Evolutionary conservation across 2,329 filamentous ascomycete genomes (phyloP).

Genomic region (Verticillium isaacii): DNA sequence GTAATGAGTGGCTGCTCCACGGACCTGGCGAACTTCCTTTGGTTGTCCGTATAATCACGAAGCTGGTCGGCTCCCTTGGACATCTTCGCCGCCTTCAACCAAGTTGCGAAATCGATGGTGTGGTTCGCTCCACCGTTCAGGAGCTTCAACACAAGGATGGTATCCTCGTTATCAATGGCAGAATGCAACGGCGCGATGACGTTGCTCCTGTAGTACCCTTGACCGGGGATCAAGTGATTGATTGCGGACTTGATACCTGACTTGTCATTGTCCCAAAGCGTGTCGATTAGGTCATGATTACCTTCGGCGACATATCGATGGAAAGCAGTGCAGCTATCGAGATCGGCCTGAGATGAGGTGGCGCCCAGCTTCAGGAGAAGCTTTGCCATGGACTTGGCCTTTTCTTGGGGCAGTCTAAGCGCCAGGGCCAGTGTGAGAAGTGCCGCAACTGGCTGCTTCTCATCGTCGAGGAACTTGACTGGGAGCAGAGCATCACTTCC

Average conservation of each 20-base stretch:
- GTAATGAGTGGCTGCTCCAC: conserved; percentile 62
- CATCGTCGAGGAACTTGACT: conserved; percentile 56
- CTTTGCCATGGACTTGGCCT: conserved; percentile 60
- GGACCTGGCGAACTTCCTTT: conserved; percentile 37
- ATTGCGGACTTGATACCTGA: conserved; percentile 58
- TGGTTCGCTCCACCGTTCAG: conserved; percentile 58
- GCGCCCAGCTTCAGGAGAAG: conserved; percentile 67
- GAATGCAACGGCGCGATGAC: conserved; percentile 49
- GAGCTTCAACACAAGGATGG: conserved; percentile 51
- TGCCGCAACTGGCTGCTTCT: conserved; percentile 48
- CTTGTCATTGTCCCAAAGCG: conserved; percentile 51
- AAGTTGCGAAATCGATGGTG: conserved; percentile 58
- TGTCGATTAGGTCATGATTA: conserved; percentile 41
- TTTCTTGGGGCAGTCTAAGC: conserved; percentile 55
- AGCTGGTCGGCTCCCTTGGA: conserved; percentile 31
- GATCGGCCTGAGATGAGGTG: conserved; percentile 67
- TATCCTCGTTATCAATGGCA: conserved; percentile 51
- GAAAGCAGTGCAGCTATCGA: conserved; percentile 59
- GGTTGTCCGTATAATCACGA: conserved; percentile 41
- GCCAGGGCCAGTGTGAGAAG: conserved; percentile 69
- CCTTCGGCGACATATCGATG: conserved; percentile 56
- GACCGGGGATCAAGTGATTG: conserved; percentile 54
- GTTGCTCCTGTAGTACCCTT: conserved; percentile 23
- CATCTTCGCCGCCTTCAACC: conserved; percentile 53
- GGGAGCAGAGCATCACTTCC: conserved; percentile 74